Evolutionary conservation across 176 grass and related monocot genomes (phyloP).

Genomic region (Cenchrus americanus): DNA sequence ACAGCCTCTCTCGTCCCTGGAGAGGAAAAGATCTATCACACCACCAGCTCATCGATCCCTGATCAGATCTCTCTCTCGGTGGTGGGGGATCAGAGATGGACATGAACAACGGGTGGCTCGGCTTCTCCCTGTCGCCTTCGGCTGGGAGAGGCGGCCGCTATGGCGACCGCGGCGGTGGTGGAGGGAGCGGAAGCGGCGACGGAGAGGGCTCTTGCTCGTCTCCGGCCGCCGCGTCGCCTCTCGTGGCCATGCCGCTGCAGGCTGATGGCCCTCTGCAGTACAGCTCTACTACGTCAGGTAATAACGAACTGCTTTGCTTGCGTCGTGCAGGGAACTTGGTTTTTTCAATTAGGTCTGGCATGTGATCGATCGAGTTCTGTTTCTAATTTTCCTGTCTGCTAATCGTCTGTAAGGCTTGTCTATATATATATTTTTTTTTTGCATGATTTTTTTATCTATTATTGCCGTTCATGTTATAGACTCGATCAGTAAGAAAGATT

Average conservation of each 20-base stretch:
- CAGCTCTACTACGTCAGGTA: neutral
- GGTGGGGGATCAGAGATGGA: conserved; percentile 43
- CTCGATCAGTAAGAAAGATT: neutral
- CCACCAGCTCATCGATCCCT: conserved; percentile 32
- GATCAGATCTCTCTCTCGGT: neutral
- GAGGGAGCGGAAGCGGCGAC: conserved; percentile 6
- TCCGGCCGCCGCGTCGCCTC: conserved; percentile 27
- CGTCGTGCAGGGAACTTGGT: neutral
- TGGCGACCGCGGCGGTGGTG: conserved; percentile 31
- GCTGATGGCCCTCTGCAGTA: conserved; percentile 51
- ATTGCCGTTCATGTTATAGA: neutral
- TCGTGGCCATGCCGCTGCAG: conserved; percentile 45
- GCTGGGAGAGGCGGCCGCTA: conserved; percentile 22
- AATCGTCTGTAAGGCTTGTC: neutral
- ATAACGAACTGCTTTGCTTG: neutral
- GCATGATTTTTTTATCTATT: neutral
- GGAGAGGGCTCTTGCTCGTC: conserved; percentile 47
- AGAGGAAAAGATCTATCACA: neutral
- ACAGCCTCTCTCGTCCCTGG: neutral
- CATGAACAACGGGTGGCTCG: conserved; percentile 72
- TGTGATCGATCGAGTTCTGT: neutral
- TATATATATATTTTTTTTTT: too few relatives aligned
- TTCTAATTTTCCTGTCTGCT: neutral
- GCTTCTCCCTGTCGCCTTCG: conserved; percentile 65
- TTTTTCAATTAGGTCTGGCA: neutral